Conservation (phyloP, 208 protist species). For the Balamuthia mandrillaris region DNA sequence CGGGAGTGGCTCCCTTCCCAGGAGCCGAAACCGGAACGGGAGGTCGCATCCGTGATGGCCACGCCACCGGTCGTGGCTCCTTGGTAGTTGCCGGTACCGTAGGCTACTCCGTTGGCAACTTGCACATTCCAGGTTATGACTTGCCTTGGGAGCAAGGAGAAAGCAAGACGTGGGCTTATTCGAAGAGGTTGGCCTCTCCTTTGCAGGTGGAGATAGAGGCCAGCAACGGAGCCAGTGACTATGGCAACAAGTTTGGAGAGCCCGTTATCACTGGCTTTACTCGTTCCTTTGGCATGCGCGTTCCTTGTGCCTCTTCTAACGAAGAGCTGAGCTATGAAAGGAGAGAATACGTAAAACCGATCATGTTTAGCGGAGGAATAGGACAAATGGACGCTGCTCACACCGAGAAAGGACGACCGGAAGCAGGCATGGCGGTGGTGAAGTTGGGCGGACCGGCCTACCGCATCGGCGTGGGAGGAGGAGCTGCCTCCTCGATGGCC, state of each 20-base stretch:
- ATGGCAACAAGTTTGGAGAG: slow-evolving; percentile 75
- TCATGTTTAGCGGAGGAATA: slow-evolving; percentile 76
- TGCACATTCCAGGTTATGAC: slow-evolving; percentile 68
- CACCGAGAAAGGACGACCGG: slow-evolving; percentile 49
- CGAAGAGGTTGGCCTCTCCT: slow-evolving; percentile 66
- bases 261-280: slow-evolving; percentile 73
- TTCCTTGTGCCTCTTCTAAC: slow-evolving; percentile 62
- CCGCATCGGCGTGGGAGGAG: slow-evolving; percentile 75
- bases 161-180: slow-evolving; percentile 31
- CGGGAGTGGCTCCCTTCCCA: slow-evolving; percentile 73
- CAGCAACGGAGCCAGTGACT: slow-evolving; percentile 73
- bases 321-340: slow-evolving; percentile 38
- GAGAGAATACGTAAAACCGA: slow-evolving; percentile 75
- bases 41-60: slow-evolving; percentile 69
- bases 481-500: slow-evolving; percentile 70
- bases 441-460: slow-evolving; percentile 77
- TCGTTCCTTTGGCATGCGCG: slow-evolving; percentile 65
- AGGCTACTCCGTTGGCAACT: slow-evolving; percentile 73
- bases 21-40: slow-evolving; percentile 77
- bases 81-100: slow-evolving; percentile 70
- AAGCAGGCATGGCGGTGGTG: slow-evolving; percentile 70
- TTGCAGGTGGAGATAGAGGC: slow-evolving; percentile 73
- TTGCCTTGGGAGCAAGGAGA: slow-evolving; percentile 69
- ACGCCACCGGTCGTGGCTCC: slow-evolving; percentile 68
- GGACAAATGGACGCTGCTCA: slow-evolving; percentile 65